These are phyloP conservation scores for Picochlorum sp. DNA, from an alignment of 139 green algal genomes.

Conservation along the genomic window DNA sequence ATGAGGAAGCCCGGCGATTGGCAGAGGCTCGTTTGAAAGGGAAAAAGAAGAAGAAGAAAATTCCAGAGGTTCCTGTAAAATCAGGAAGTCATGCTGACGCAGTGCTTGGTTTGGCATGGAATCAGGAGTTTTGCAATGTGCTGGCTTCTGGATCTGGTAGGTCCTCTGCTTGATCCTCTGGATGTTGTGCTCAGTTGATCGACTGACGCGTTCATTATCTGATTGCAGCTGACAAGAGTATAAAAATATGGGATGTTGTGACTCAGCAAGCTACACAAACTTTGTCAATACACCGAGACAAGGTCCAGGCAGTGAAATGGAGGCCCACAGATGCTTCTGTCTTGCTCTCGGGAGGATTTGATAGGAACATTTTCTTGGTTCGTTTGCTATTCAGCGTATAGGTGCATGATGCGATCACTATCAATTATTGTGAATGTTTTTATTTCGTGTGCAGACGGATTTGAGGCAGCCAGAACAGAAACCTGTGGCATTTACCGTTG, in stretches of 20 bases:
- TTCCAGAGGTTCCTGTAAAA: conserved; percentile 54
- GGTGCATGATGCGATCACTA: background rate
- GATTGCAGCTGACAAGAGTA: conserved; percentile 62
- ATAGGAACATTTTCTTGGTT: conserved; percentile 67
- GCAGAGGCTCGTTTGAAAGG: conserved; percentile 13
- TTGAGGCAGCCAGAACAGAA: conserved; percentile 40
- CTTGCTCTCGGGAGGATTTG: conserved; percentile 83
- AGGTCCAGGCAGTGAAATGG: conserved; percentile 94
- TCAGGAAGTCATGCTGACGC: conserved; percentile 80
- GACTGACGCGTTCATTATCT: background rate
- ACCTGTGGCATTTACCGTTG: conserved; percentile 49
- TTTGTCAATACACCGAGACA: conserved; percentile 78
- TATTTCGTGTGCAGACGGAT: conserved; percentile 18
- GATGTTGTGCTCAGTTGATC: background rate
- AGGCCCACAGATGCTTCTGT: conserved; percentile 77
- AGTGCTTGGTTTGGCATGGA: conserved; percentile 89
- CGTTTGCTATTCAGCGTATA: background rate
- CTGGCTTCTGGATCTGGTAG: conserved; percentile 58
- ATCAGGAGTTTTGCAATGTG: conserved; percentile 77
- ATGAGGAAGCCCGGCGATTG: conserved; percentile 13
- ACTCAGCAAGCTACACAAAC: conserved; percentile 57
- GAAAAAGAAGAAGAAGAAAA: conserved; percentile 38
- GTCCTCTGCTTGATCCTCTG: conserved; percentile 8
- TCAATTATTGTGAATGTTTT: background rate
- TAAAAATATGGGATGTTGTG: conserved; percentile 83